phyloP scores from a whole-genome alignment of 179 eudicot species.

The Silene noctiflora region DNA sequence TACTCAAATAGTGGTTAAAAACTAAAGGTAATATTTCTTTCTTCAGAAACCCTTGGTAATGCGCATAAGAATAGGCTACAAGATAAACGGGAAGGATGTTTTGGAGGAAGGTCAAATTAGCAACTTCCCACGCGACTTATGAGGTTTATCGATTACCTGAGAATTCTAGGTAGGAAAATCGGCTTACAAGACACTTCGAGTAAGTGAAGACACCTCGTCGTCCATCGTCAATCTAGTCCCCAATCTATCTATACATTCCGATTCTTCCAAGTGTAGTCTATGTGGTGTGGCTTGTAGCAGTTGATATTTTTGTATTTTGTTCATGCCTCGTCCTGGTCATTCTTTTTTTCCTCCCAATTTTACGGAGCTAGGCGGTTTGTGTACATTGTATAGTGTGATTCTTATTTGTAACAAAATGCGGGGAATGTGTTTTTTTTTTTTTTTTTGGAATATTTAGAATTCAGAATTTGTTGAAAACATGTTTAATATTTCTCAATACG shows the following conservation, averaged over 20 bases:
- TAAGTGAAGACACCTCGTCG: constrained; percentile 21
- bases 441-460: background rate
- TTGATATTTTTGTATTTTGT: constrained; percentile 18
- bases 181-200: constrained; percentile 16
- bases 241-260: constrained; percentile 10
- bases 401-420: constrained; percentile 24
- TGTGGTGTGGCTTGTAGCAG: constrained; percentile 20
- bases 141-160: constrained; percentile 24
- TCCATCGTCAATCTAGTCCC: constrained; percentile 23
- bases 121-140: constrained; percentile 79
- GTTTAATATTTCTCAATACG: too few relatives aligned
- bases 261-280: constrained; percentile 13
- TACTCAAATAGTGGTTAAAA: too few relatives aligned
- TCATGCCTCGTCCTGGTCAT: constrained; percentile 9
- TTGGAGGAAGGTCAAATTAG: constrained; percentile 93
- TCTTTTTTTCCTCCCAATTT: constrained; percentile 10
- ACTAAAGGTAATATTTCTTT: background rate
- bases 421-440: background rate
- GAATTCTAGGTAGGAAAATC: constrained; percentile 17
- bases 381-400: constrained; percentile 34
- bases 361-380: constrained; percentile 19
- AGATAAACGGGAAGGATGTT: constrained; percentile 61
- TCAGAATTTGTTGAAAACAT: background rate
- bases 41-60: constrained; percentile 85
- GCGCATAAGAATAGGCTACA: constrained; percentile 86